Base-by-base conservation (phyloP, 768 basidiomycete genomes). In the Myochromella boudieri region DNA sequence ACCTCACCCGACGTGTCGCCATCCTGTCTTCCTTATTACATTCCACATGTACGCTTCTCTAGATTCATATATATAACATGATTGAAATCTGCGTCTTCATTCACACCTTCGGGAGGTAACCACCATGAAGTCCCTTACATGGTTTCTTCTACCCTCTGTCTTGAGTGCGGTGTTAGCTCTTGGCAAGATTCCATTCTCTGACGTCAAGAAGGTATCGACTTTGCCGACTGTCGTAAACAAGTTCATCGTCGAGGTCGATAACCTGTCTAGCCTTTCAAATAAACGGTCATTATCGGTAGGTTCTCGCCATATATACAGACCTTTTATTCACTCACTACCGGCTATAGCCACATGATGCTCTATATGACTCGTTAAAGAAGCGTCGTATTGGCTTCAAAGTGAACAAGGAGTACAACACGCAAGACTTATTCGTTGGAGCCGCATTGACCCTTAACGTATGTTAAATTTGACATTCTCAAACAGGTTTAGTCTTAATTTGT, bases 241-340 rank as follows among this genome's bases (percentile, higher is more conserved):
- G 49, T 82, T 78, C 53, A 80, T 84, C 45, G 69, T 84, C 44
- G 81, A 84, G 54, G 71, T 83, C 14, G 75, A 80, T 40, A 55
- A 52, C 33, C 29, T 65, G 31, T 65, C 70, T 22, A 56, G 62
- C 41, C 68, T 74, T 38, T 62, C 69, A 12, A 63, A 44, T 18
- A 75, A 69, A 48, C 60, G 69, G 15, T 65, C 66, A 3, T 57
- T 46, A 3, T 51, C 57, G 28, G 56, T 58, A 22, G 27, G 53
- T 46, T 7, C 39, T 31, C 12, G 20, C 9, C 2, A 22, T 31
- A 15, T 3, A 8, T 43, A 28, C 10, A 7, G 3, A 17, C 12
- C 6, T 9, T 20, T 22, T 17, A 7, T 10, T 4, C 17, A 22
- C 5, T 18, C 11, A 17, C 10, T 7, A 8, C 4, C 28, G 18